These are phyloP conservation scores for Xylariaceae sp. DNA, from an alignment of 2,329 filamentous ascomycete genomes.

Conservation along the genomic window DNA sequence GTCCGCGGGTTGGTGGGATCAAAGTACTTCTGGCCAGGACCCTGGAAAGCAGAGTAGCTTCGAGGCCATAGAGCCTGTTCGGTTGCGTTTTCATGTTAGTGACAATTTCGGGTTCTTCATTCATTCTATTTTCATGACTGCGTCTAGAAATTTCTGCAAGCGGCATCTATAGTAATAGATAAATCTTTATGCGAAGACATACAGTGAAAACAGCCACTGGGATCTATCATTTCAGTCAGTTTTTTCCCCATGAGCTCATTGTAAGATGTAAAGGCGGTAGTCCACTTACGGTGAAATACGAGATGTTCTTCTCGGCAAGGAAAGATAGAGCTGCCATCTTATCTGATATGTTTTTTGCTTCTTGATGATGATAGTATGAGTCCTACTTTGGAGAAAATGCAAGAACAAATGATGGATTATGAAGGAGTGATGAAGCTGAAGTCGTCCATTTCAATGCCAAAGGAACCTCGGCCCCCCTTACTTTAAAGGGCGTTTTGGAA, in stretches of 20 bases:
- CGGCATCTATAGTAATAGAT: neutral
- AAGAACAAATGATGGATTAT: too few relatives aligned
- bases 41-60: conserved; percentile 40
- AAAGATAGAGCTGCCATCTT: conserved; percentile 38
- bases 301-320: conserved; percentile 39
- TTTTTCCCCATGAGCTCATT: neutral
- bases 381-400: neutral
- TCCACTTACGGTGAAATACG: conserved; percentile 42
- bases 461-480: too few relatives aligned
- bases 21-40: conserved; percentile 39
- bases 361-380: neutral
- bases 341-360: neutral
- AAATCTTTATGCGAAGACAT: conserved; percentile 14
- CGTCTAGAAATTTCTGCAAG: neutral
- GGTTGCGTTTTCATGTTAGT: conserved; percentile 3
- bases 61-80: conserved; percentile 36
- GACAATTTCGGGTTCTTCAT: neutral
- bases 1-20: conserved; percentile 38
- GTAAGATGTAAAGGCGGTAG: neutral
- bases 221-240: conserved; percentile 29
- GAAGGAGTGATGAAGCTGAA: too few relatives aligned
- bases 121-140: too few relatives aligned
- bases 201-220: conserved; percentile 38
- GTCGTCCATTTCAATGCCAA: too few relatives aligned
- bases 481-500: conserved; percentile 7